Evolutionary conservation across 2,329 filamentous ascomycete species (phyloP), one percentile per base, ranked within the genome.

Genomic region (Mariannaea sp.): DNA sequence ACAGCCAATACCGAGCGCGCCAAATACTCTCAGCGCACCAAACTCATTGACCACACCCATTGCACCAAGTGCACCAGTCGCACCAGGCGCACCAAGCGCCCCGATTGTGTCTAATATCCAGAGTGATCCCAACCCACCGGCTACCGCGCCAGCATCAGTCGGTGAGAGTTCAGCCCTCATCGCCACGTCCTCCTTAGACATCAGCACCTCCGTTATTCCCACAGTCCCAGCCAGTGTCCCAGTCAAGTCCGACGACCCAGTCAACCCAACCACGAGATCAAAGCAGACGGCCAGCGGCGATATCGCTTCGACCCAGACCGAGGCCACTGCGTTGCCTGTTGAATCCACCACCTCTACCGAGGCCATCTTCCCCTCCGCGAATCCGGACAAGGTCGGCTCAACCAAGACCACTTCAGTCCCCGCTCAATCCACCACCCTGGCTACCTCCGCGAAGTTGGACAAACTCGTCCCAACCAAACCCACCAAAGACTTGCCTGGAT

Each of bases 241-340:
- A 16, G 7, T 22, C 33, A 19, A n/a, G n/a, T 20, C 33, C 7
- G 16, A 32, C 17, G 10, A 7, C 16, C 5, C 16, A 8, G 7
- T 19, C 3, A 35, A 55, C 45, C 58, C 33, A 46, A 58, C 41
- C 43, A 55, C 53, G 45, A 68, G 51, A 12, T 24, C 50, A 10
- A 33, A 14, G 12, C 20, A 22, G 27, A 49, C 44, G 3, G 53
- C 56, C 50, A 32, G 39, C n/a, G 51, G 39, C 29, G 24, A 45
- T 14, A 68, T 59, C 50, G 59, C 56, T 47, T 69, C 51, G 59
- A 68, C 46, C 52, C 44, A 33, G 42, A 43, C n/a, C n/a, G n/a
- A n/a, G n/a, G n/a, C 35, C 7, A 52, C 41, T 3, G 16, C 52
- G 3, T 4, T 48, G 6, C 40, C 51, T 9, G 46, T 42, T 14